Base-by-base conservation (phyloP, 805 yeast species). In the Debaryomyces prosopidis region DNA sequence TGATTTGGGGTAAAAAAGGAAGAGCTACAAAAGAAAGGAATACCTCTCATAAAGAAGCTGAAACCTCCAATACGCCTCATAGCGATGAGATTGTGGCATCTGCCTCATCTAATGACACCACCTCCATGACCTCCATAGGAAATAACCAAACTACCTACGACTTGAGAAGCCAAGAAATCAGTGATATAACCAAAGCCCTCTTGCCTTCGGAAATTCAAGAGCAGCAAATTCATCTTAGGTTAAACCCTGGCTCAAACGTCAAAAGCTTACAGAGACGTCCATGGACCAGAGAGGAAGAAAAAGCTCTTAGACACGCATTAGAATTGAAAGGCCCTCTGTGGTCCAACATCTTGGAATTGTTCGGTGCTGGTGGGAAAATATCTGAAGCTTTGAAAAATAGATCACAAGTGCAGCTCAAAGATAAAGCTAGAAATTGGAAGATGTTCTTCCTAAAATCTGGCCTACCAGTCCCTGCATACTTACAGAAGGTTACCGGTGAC, bases 371-470 rank as follows among this genome's bases (percentile, higher is more conserved):
- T 7, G 99, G 99, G 3, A 77, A 84, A 38, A 76, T 86, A 19
- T 82, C 84, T 34, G 98, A 94, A 62, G 80, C 84, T 1, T 74
- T 94, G 54, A 92, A 89, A 65, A 87, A 89, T 61, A 75, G 99
- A 60, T 85, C 87, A 3, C 96, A 90, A 58, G 89, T 92, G 14
- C 99, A 94, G 62, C 75, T 94, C 47, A 94, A 94, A 64, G 99
- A 94, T 62, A 94, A 94, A 62, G 98, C 98, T 0, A 78, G 99
- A 53, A 94, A 94, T 61, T 87, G 97, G 89, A 94, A 94, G 62
- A 79, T 91, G 80, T 84, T 84, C 52, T 89, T 85, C 61, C 69
- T 90, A 47, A 87, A 89, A 58, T 78, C 83, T 42, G 87, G 87
- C 1, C 65, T 82, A 31, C 85, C 87, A 8, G 80, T 92, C 2